phyloP scores from a whole-genome alignment of 148 eudicot genomes.

The Chenopodium suecicum region DNA sequence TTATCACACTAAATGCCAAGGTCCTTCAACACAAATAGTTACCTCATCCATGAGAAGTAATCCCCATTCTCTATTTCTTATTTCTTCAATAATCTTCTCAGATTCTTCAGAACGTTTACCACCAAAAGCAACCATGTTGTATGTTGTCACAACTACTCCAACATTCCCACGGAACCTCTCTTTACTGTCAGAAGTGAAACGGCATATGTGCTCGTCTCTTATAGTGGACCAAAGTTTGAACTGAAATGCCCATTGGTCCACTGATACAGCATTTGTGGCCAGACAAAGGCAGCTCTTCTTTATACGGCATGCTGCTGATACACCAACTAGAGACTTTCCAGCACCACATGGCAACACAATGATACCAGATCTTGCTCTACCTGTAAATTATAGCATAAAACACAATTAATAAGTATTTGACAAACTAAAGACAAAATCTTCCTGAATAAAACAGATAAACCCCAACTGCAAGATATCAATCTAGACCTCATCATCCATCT shows the following conservation, averaged over 20 bases:
- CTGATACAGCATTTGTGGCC: slow-evolving; percentile 98
- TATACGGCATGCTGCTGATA: slow-evolving; percentile 92
- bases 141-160: slow-evolving; percentile 84
- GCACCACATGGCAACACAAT: slow-evolving; percentile 99
- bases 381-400: slow-evolving; percentile 37
- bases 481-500: slow-evolving; percentile 1
- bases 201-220: slow-evolving; percentile 85
- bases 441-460: not conserved
- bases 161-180: slow-evolving; percentile 95
- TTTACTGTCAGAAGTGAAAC: slow-evolving; percentile 97
- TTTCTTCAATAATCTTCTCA: slow-evolving; percentile 97
- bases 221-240: slow-evolving; percentile 97
- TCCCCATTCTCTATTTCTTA: slow-evolving; percentile 97
- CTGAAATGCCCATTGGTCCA: slow-evolving; percentile 99
- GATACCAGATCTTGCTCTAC: slow-evolving; percentile 97
- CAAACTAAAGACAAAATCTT: not conserved
- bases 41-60: slow-evolving; percentile 97
- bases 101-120: slow-evolving; percentile 99
- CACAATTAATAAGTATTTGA: not conserved
- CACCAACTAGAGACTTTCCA: slow-evolving; percentile 98
- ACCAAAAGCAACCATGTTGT: slow-evolving; percentile 98
- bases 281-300: slow-evolving; percentile 95
- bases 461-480: not conserved
- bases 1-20: not conserved
- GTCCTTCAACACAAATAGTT: slow-evolving; percentile 11